phyloP scores from a whole-genome alignment of 768 basidiomycete genomes.

The Tulasnella sp. region DNA sequence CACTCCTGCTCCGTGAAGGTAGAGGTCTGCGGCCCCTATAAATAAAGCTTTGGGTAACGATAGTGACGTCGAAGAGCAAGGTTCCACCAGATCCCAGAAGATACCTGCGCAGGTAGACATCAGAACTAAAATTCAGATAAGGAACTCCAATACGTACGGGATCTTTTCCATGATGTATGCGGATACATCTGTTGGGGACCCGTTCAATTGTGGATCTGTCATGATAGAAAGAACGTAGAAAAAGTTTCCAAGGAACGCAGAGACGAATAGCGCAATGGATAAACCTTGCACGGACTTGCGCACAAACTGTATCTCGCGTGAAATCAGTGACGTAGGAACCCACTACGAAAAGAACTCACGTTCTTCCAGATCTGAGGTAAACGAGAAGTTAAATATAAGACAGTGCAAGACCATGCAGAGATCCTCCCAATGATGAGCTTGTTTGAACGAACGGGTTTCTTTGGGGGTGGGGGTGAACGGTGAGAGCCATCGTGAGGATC shows the following conservation, averaged over 20 bases:
- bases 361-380: slow-evolving; percentile 99
- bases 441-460: slow-evolving; percentile 19
- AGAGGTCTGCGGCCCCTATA: slow-evolving; percentile 36
- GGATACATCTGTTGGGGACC: slow-evolving; percentile 46
- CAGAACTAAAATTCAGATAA: background rate
- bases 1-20: background rate
- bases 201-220: slow-evolving; percentile 47
- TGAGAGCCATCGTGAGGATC: slow-evolving; percentile 4
- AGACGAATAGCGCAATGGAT: slow-evolving; percentile 85
- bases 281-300: slow-evolving; percentile 93
- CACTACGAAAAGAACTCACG: slow-evolving; percentile 38
- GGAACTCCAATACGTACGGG: slow-evolving; percentile 47
- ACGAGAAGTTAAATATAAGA: slow-evolving; percentile 82
- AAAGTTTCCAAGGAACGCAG: slow-evolving; percentile 85
- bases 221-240: slow-evolving; percentile 89
- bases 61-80: slow-evolving; percentile 82
- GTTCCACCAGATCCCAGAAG: slow-evolving; percentile 88
- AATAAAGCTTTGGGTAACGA: slow-evolving; percentile 71
- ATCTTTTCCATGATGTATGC: slow-evolving; percentile 68
- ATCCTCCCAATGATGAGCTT: slow-evolving; percentile 75
- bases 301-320: slow-evolving; percentile 41
- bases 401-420: slow-evolving; percentile 90
- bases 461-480: slow-evolving; percentile 6
- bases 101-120: slow-evolving; percentile 39
- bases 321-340: background rate